Conservation (phyloP, 768 basidiomycete species). For the Coprinopsis cinerea region DNA sequence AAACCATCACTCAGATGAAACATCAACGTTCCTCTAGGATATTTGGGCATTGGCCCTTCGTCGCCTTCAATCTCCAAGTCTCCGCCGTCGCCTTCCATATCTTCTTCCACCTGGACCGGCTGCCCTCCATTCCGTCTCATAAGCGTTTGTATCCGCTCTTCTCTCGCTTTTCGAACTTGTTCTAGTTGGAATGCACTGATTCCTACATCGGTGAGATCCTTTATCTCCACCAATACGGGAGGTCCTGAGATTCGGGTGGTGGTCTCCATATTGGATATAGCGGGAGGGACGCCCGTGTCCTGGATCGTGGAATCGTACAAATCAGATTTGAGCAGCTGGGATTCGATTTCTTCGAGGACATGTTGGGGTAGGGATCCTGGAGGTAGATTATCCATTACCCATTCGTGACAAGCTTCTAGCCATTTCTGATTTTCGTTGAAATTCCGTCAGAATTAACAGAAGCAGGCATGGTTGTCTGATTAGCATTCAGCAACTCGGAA, state of each 20-base stretch:
- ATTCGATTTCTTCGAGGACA: conserved; percentile 51
- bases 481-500: not conserved
- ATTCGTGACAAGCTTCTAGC: conserved; percentile 67
- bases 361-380: conserved; percentile 41
- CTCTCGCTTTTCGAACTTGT: conserved; percentile 58
- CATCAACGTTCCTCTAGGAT: conserved; percentile 73
- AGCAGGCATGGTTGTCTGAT: no score
- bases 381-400: conserved; percentile 43
- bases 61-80: conserved; percentile 52
- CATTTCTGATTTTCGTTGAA: conserved; percentile 46
- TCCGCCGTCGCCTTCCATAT: conserved; percentile 44
- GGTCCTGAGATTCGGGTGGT: conserved; percentile 27
- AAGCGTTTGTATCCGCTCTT: no score
- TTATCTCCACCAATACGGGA: conserved; percentile 71
- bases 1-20: conserved; percentile 78
- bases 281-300: conserved; percentile 60
- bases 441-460: not conserved
- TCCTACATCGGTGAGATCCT: conserved; percentile 77
- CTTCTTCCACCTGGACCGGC: conserved; percentile 18
- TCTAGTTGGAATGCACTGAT: conserved; percentile 76
- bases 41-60: conserved; percentile 75
- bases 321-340: conserved; percentile 68
- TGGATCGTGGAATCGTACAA: conserved; percentile 65
- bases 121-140: conserved; percentile 44
- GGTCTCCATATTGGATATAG: conserved; percentile 32